Base-by-base conservation (phyloP, 2,329 filamentous ascomycete genomes). In the Colletotrichum falcatum region DNA sequence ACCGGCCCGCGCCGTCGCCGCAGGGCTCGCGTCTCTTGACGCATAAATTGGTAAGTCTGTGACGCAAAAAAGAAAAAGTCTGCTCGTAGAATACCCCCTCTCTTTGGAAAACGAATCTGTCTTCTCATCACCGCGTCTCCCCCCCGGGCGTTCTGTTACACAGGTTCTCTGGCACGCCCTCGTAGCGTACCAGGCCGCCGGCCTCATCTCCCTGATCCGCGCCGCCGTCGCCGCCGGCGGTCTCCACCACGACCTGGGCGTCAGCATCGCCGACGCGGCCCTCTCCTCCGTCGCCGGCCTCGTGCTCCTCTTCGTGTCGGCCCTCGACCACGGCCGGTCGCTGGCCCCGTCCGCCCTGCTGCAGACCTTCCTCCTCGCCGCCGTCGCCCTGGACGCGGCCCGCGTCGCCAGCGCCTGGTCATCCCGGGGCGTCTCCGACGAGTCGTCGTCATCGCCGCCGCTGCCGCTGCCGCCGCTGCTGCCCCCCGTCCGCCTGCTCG, bases 81-180 rank as follows among this genome's bases (percentile, higher is more conserved):
- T n/a, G n/a, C n/a, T n/a, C n/a, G n/a, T n/a, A n/a, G n/a, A n/a
- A n/a, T n/a, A n/a, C n/a, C n/a, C n/a, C n/a, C n/a, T n/a, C n/a
- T n/a, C n/a, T n/a, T n/a, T n/a, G n/a, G n/a, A n/a, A n/a, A n/a
- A n/a, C n/a, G n/a, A n/a, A n/a, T n/a, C n/a, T n/a, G n/a, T n/a
- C n/a, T n/a, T n/a, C n/a, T n/a, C n/a, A n/a, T 51, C 1, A 51
- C n/a, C 0, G 18, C 35, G 5, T 14, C 35, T 5, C 16, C 37
- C 39, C 23, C n/a, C n/a, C n/a, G n/a, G n/a, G 2, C 37, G 3
- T 5, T 5, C 2, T 42, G 20, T 3, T 8, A n/a, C 42, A 1
- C 12, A 68, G 66, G 20, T 53, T 4, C n/a, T 59, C 11, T 68
- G 66, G 66, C 44, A 65, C 5, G 53, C 37, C 4, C 61, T 68